These are phyloP conservation scores for Mucor plumbeus DNA, from an alignment of 371 early-diverging fungal species.

Conservation along the genomic window DNA sequence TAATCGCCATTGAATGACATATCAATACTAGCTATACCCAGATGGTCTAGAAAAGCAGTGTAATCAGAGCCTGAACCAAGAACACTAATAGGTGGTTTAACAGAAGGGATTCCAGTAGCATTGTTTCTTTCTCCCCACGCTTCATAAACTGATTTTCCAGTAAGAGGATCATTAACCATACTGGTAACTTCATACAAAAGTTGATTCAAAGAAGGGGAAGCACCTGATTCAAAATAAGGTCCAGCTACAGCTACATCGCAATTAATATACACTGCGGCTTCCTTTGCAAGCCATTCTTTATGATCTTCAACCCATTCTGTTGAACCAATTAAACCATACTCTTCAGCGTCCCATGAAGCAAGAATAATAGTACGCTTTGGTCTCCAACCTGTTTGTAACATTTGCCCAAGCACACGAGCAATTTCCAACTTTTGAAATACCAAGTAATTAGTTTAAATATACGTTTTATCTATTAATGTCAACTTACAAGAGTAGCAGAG, in stretches of 20 bases:
- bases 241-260: slow-evolving; percentile 63
- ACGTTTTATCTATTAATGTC: not conserved
- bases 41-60: slow-evolving; percentile 62
- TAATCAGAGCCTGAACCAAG: slow-evolving; percentile 69
- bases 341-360: slow-evolving; percentile 77
- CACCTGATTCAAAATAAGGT: slow-evolving; percentile 47
- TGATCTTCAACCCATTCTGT: slow-evolving; percentile 79
- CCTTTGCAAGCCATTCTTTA: slow-evolving; percentile 55
- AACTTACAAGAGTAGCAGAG: slow-evolving; percentile 56
- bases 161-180: slow-evolving; percentile 52
- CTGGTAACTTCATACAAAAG: slow-evolving; percentile 59
- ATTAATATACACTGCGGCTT: slow-evolving; percentile 66
- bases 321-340: slow-evolving; percentile 69
- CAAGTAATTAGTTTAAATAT: not conserved
- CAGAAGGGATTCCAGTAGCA: slow-evolving; percentile 14
- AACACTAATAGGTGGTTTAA: slow-evolving; percentile 21
- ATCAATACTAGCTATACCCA: slow-evolving; percentile 62
- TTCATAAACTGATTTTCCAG: slow-evolving; percentile 56
- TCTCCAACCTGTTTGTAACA: slow-evolving; percentile 66
- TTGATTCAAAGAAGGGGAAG: slow-evolving; percentile 57
- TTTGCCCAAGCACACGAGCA: slow-evolving; percentile 57
- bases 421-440: slow-evolving; percentile 49
- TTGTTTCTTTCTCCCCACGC: slow-evolving; percentile 41
- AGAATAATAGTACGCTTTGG: slow-evolving; percentile 69
- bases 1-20: slow-evolving; percentile 55